Conservation (phyloP, 345 rosid species). For the Camelina laxa region DNA sequence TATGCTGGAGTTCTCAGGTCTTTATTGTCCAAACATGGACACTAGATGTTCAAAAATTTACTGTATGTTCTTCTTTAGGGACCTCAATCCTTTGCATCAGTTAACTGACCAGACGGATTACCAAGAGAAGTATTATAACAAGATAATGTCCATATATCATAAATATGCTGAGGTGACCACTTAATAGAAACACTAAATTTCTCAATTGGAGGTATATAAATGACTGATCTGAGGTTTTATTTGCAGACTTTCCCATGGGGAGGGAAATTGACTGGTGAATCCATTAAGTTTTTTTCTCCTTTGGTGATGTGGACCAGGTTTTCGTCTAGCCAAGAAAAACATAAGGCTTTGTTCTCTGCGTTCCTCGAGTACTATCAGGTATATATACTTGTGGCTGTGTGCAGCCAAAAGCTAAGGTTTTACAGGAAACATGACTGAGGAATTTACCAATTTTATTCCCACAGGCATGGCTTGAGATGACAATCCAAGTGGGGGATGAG, state of each 20-base stretch:
- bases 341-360: constrained; percentile 41
- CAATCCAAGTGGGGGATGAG: constrained; percentile 30
- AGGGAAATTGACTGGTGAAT: constrained; percentile 90
- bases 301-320: constrained; percentile 45
- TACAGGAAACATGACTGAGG: constrained; percentile 4
- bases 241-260: constrained; percentile 98
- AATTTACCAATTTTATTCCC: neutral
- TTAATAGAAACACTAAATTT: constrained; percentile 17
- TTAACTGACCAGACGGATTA: constrained; percentile 57
- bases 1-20: constrained; percentile 6
- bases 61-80: constrained; percentile 54
- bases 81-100: constrained; percentile 86
- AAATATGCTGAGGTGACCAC: constrained; percentile 69
- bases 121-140: constrained; percentile 74
- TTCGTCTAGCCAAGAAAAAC: constrained; percentile 41
- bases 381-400: neutral
- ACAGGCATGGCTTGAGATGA: constrained; percentile 44
- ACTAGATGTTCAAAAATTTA: constrained; percentile 4
- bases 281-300: constrained; percentile 53
- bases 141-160: constrained; percentile 62
- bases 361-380: constrained; percentile 43
- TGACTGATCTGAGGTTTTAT: constrained; percentile 50
- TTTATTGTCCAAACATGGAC: neutral
- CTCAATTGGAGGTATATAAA: constrained; percentile 15
- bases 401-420: neutral